Conservation (phyloP, 2,329 filamentous ascomycete species). For the Hymenoscyphus repandus region DNA sequence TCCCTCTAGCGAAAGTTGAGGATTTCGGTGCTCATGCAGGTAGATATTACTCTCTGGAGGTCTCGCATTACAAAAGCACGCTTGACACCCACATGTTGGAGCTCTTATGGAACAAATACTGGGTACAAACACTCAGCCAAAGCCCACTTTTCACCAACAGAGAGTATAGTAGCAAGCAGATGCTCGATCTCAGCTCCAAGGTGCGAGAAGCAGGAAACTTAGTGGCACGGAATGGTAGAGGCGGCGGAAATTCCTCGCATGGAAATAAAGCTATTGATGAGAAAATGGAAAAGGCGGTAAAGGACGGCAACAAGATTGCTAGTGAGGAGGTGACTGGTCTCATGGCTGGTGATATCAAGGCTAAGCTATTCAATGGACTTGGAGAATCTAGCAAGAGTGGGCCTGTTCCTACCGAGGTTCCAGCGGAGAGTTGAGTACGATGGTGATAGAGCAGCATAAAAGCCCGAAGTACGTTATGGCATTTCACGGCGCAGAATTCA, state of each 20-base stretch:
- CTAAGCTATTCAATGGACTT: conserved; percentile 40
- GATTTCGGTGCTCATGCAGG: conserved; percentile 92
- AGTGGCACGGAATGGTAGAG: conserved; percentile 34
- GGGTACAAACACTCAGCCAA: conserved; percentile 92
- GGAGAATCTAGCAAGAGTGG: conserved; percentile 13
- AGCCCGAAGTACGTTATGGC: conserved; percentile 5
- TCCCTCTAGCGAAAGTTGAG: conserved; percentile 88
- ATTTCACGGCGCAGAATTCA: conserved; percentile 18
- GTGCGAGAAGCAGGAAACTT: conserved; percentile 57
- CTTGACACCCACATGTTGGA: conserved; percentile 84
- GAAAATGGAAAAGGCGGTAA: conserved; percentile 49
- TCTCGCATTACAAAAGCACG: conserved; percentile 90
- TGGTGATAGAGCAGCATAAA: conserved; percentile 5
- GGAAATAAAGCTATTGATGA: conserved; percentile 34
- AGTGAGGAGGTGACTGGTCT: conserved; percentile 44
- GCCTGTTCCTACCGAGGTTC: background rate
- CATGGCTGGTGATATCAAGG: conserved; percentile 42
- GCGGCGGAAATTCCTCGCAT: conserved; percentile 16
- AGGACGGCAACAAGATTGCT: conserved; percentile 51
- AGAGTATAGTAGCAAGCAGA: conserved; percentile 89
- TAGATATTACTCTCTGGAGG: conserved; percentile 85
- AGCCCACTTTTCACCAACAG: conserved; percentile 87
- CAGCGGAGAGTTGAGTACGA: conserved; percentile 1
- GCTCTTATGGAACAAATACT: conserved; percentile 97
- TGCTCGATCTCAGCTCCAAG: conserved; percentile 81